Conservation (phyloP, 495 filamentous ascomycete species). For the Lasiosphaeris hirsuta region DNA sequence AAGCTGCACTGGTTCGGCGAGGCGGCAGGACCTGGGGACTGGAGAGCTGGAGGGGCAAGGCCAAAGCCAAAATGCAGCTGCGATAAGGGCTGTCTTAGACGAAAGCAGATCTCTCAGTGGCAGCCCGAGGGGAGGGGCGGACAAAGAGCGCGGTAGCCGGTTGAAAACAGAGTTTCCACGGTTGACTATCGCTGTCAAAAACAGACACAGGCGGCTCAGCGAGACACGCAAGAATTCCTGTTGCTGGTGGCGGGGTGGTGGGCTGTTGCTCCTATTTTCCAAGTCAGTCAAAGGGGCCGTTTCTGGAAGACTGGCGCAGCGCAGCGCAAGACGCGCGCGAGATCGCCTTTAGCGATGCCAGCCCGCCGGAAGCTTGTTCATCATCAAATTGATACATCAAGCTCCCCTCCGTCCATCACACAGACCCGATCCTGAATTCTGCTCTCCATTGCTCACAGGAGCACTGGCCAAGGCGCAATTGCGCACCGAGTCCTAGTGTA, state of each 20-base stretch:
- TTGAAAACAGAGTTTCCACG: conserved; percentile 5
- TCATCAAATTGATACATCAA: neutral
- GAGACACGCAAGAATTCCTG: neutral
- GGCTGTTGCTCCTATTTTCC: neutral
- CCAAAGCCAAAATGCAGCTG: conserved; percentile 15
- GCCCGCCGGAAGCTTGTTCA: conserved; percentile 3
- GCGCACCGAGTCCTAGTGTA: no score
- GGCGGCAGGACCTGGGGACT: neutral
- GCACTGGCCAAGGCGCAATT: no score
- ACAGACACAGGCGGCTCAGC: neutral
- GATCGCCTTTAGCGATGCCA: neutral
- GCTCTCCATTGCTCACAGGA: no score
- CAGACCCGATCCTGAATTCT: no score
- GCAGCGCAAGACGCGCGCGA: neutral
- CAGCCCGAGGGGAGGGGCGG: neutral
- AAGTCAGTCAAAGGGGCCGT: conserved; percentile 5
- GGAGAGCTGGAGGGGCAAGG: conserved; percentile 3
- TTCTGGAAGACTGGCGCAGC: neutral
- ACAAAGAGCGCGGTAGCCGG: conserved; percentile 7
- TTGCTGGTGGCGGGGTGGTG: neutral
- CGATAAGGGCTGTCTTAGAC: conserved; percentile 23
- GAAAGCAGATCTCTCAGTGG: conserved; percentile 5
- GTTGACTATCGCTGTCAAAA: neutral
- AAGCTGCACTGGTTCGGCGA: neutral
- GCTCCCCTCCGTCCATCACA: no score